Evolutionary conservation across 768 basidiomycete genomes (phyloP), one percentile per base, ranked within the genome.

Genomic region (Rhizopogon sp.): DNA sequence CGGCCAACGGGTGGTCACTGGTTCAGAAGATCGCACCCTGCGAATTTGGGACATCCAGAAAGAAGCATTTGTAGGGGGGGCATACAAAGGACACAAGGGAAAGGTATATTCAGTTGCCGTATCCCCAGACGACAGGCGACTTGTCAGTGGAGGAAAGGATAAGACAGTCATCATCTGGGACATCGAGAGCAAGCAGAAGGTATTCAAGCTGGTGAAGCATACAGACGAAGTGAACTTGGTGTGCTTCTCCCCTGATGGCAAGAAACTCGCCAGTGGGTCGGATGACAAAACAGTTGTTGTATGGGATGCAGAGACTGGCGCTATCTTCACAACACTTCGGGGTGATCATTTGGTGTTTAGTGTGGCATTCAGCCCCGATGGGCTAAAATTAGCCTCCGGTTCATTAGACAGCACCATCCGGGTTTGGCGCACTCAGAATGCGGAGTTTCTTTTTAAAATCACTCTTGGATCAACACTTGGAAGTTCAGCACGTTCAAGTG

Each of bases 341-440:
- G 39, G 42, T 20, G 16, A 52, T 10, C 20, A 43, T 14, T 5
- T 2, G 37, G 40, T 43, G 6, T 22, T 17, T 14, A 17, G 11
- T 7, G 74, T 77, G 43, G 60, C 66, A 56, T 72, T 77, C 55
- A 76, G 76, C 3, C 76, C 75, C 22, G 73, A 79, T 61, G 74
- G 74, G 5, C 68, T 66, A 39, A 66, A 72, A 47, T 62, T 82
- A 39, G 59, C 54, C 4, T 41, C 47, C 22, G 58, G 58, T 4
- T 58, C 50, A 29, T n/a, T 33, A 71, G 74, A 5, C 71, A 17
- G 17, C n/a, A 41, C 51, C 28, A 66, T 72, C 20, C 40, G 51
- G 7, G 33, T 52, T 39, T 42, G 51, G 50, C 13, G 33, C 25
- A 11, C n/a, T n/a, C 6, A 22, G n/a, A 42, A 25, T 11, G 28